Conservation (phyloP, 1,139 yeast species). For the Hyphopichia buzzinii region DNA sequence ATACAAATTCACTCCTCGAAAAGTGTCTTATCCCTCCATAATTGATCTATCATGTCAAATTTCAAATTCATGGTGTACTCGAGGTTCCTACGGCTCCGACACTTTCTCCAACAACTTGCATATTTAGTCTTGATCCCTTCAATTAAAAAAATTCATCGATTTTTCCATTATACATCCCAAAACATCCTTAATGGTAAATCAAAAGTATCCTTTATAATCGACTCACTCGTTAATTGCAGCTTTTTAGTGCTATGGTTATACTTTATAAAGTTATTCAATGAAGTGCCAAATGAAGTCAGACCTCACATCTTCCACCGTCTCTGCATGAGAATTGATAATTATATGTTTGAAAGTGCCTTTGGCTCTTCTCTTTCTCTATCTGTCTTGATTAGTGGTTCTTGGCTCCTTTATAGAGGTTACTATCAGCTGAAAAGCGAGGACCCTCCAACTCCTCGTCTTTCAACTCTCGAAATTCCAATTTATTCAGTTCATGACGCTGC, state of each 20-base stretch:
- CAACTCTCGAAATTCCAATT: background rate
- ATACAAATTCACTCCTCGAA: no score
- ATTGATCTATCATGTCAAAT: no score
- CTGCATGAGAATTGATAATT: conserved; percentile 5
- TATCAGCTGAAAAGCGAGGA: background rate
- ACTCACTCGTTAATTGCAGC: background rate
- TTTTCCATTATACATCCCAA: no score
- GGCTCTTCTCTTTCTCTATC: conserved; percentile 1
- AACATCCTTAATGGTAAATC: background rate
- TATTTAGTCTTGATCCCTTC: no score
- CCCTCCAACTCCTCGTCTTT: background rate
- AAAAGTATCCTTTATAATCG: background rate
- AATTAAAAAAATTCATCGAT: no score
- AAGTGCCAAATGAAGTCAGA: conserved; percentile 1
- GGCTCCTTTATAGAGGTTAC: background rate
- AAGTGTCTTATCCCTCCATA: no score
- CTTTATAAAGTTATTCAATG: conserved; percentile 1
- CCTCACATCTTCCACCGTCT: conserved; percentile 5
- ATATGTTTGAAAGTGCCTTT: conserved; percentile 3
- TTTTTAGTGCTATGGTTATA: conserved; percentile 1
- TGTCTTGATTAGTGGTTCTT: conserved; percentile 1
- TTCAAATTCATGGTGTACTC: no score
- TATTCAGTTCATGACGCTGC: background rate
- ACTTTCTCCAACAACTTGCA: no score
- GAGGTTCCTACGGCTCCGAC: no score